These are phyloP conservation scores for Aspergillus sp. DNA, from an alignment of 2,329 filamentous ascomycete genomes.

Conservation along the genomic window DNA sequence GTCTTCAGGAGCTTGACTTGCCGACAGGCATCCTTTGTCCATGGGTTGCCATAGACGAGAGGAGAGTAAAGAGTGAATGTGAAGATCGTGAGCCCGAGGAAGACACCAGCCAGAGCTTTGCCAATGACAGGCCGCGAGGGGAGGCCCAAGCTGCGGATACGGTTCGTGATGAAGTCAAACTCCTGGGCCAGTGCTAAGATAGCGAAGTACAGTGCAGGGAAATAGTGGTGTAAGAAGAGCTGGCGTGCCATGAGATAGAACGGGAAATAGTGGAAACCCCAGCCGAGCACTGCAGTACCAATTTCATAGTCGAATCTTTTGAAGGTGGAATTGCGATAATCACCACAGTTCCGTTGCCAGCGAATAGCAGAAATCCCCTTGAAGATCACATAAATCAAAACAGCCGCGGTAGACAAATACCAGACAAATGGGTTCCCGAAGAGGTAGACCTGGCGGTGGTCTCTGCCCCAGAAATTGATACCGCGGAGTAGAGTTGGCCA, in stretches of 20 bases:
- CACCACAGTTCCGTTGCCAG: conserved; percentile 90
- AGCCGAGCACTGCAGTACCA: conserved; percentile 83
- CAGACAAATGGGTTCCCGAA: conserved; percentile 93
- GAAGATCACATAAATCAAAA: conserved; percentile 75
- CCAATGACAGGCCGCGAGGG: conserved; percentile 72
- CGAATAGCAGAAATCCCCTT: conserved; percentile 84
- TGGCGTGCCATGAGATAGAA: conserved; percentile 98
- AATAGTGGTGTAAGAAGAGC: conserved; percentile 97
- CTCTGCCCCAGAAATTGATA: conserved; percentile 98
- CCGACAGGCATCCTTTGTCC: conserved; percentile 86
- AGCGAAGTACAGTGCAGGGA: conserved; percentile 93
- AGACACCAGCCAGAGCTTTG: conserved; percentile 68
- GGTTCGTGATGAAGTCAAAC: conserved; percentile 79
- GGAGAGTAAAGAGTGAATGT: conserved; percentile 86
- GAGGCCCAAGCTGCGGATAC: conserved; percentile 67
- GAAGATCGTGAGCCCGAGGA: conserved; percentile 71
- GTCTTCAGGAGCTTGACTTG: conserved; percentile 80
- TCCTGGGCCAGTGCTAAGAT: conserved; percentile 85
- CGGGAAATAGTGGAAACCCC: conserved; percentile 98
- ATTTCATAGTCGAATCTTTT: conserved; percentile 98
- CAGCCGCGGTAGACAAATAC: conserved; percentile 81
- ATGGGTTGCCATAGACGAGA: conserved; percentile 86
- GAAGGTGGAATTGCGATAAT: conserved; percentile 79
- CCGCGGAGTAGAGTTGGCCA: conserved; percentile 91
- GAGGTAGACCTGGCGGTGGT: conserved; percentile 93